phyloP scores from a whole-genome alignment of 2,329 filamentous ascomycete species.

The Sporothrix globosa region DNA sequence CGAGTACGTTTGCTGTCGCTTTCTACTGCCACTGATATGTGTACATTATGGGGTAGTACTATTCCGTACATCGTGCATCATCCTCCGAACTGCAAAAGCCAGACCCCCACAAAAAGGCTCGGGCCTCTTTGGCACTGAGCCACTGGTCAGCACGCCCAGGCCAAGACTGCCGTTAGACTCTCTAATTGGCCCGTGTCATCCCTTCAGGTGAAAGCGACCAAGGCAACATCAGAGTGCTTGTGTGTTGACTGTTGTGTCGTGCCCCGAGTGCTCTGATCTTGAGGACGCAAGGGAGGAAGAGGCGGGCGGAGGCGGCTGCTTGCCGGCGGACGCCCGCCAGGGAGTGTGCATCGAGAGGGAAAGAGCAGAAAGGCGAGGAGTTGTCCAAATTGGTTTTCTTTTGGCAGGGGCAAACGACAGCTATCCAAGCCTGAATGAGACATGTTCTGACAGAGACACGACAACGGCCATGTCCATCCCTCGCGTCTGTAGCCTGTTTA shows the following conservation, averaged over 20 bases:
- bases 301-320: background rate
- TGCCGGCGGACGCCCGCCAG: constrained; percentile 16
- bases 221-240: background rate
- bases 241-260: background rate
- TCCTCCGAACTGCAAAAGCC: background rate
- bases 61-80: too few species aligned
- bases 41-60: too few species aligned
- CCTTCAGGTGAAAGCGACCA: background rate
- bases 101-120: constrained; percentile 23
- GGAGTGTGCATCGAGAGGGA: background rate
- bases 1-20: too few species aligned
- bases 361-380: background rate
- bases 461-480: constrained; percentile 22
- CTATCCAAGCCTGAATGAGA: too few species aligned
- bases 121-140: background rate
- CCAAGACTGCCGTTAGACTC: background rate
- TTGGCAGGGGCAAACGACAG: constrained; percentile 12
- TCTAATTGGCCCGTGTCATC: constrained; percentile 24
- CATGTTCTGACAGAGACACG: background rate
- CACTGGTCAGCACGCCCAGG: background rate
- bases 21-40: too few species aligned
- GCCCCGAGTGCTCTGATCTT: background rate
- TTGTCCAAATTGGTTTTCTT: background rate
- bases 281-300: constrained; percentile 10
- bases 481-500: background rate